Evolutionary conservation across 192 early-diverging fungal species (phyloP), one percentile per base, ranked within the genome.

Genomic region (Paraglomus brasilianum): DNA sequence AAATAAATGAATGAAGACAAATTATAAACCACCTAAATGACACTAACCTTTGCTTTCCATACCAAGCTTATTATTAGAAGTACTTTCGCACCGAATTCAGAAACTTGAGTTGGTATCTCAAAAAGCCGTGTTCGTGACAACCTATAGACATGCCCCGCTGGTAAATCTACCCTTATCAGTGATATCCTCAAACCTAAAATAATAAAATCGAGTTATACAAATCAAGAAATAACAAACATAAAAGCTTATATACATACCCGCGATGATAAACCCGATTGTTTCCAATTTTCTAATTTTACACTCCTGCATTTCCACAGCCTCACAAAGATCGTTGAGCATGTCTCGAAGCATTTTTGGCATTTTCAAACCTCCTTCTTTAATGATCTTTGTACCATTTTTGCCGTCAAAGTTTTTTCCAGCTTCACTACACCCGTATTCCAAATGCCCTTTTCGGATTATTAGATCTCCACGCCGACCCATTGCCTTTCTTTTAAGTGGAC

Each of bases 301-400:
- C 36, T 48, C 45, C 2, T 42, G 1, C 41, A 36, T 45, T 43
- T 53, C 39, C 14, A 64, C 43, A 43, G 49, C 24, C 17, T 39
- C 36, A 13, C 70, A 61, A 51, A 72, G 57, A 50, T 60, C 41
- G 46, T 61, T 36, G 17, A 72, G 52, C 24, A 72, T 72, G 43
- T 72, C 70, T 50, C 19, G 49, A 39, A 72, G 40, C 59, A 72
- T 72, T 47, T 72, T 72, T 11, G 60, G 48, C 19, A 38, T 72
- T 72, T 72, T 72, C n/a, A 63, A 51, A 36, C 38, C 48, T 39
- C 39, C 40, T 55, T 72, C 60, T 40, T 55, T 40, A 21, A 72
- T 22, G 1, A 72, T 19, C 9, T 64, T 72, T 39, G 70, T 64
- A 13, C 70, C 58, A 55, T 72, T 72, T 8, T 53, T 36, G 2